These are phyloP conservation scores for Chloroidium sp. DNA, from an alignment of 163 green algal genomes.

Conservation along the genomic window DNA sequence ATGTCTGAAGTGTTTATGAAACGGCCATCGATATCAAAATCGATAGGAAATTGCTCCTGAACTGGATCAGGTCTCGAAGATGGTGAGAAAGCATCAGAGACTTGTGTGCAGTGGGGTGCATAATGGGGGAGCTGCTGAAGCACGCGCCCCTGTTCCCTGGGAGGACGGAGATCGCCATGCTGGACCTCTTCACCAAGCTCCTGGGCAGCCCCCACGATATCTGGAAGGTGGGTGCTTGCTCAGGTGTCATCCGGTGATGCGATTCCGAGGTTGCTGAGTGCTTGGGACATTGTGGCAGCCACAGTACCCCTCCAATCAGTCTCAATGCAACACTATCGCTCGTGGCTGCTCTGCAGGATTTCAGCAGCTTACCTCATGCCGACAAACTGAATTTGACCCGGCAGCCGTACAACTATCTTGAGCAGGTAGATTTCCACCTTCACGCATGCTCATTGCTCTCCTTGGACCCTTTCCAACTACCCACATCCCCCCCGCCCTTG, in stretches of 20 bases:
- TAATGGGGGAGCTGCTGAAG: constrained; percentile 69
- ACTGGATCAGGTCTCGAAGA: too few species aligned
- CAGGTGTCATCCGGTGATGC: background rate
- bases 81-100: too few species aligned
- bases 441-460: background rate
- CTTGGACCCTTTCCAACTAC: too few species aligned
- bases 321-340: background rate
- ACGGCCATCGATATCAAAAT: too few species aligned
- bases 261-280: background rate
- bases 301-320: too few species aligned
- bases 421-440: constrained; percentile 18
- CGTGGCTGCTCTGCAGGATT: constrained; percentile 24
- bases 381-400: constrained; percentile 34
- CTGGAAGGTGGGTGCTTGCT: background rate
- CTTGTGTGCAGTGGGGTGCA: constrained; percentile 40
- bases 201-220: constrained; percentile 52
- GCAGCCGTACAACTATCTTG: constrained; percentile 68
- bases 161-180: constrained; percentile 43
- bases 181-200: constrained; percentile 51
- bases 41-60: too few species aligned
- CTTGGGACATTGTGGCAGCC: background rate
- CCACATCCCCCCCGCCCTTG: background rate
- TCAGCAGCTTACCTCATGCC: constrained; percentile 29
- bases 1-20: background rate
- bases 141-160: constrained; percentile 60